Percentiles rank a stretch among this genome's conserved stretches.
These are phyloP conservation scores for Durio zibethinus DNA, from an alignment of 345 rosid species.

Conservation along the genomic window DNA sequence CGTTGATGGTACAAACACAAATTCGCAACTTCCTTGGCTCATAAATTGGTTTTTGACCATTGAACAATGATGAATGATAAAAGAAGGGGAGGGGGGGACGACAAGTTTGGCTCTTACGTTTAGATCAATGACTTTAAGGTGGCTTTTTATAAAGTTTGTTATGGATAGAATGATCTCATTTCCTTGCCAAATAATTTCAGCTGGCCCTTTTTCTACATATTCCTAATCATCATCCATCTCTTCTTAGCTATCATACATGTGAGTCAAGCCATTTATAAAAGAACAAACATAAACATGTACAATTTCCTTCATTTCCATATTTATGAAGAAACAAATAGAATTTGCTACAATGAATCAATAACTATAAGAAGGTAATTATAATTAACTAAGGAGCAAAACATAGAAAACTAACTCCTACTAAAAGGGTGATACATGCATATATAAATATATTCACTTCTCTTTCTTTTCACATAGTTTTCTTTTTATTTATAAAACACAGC, in stretches of 20 bases:
- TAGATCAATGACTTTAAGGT: no score
- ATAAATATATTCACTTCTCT: not conserved
- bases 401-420: not conserved
- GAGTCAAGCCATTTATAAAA: not conserved
- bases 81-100: no score
- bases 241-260: constrained; percentile 29
- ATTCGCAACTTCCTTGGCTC: no score
- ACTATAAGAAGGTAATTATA: not conserved
- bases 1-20: no score
- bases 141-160: no score
- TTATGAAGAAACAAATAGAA: not conserved
- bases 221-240: constrained; percentile 64
- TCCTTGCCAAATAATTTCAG: constrained; percentile 85
- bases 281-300: not conserved
- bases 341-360: not conserved
- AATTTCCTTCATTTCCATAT: not conserved
- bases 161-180: constrained; percentile 87
- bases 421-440: not conserved
- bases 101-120: no score
- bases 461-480: not conserved
- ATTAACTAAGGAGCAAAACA: not conserved
- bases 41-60: no score
- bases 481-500: not conserved
- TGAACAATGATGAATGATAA: no score
- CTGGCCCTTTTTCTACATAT: constrained; percentile 82